Evolutionary conservation across 2,329 filamentous ascomycete genomes (phyloP), one percentile per base, ranked within the genome.

Genomic region (Beauveria bassiana): DNA sequence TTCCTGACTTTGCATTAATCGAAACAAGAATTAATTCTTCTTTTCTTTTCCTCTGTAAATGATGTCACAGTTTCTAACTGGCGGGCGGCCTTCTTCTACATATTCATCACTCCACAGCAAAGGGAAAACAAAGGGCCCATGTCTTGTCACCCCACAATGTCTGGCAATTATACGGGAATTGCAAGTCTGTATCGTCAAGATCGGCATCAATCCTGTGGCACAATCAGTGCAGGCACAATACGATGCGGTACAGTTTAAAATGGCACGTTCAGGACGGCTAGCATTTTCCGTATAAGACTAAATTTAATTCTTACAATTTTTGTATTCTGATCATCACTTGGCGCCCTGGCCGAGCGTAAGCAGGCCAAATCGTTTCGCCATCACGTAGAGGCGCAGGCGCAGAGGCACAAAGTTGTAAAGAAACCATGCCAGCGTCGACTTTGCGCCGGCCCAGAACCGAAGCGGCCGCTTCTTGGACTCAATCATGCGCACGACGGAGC

Each of bases 361-460:
- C 26, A 61, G 20, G 9, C 62, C 62, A 52, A 62, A 61, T 47
- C 31, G 47, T 10, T 38, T 51, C 12, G 57, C 58, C 58, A 63
- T 58, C 18, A 63, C n/a, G 16, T 28, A 51, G 14, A 63, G 26
- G 10, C 62, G 57, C 46, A 53, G 16, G 10, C 62, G 53, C 1
- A 54, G 38, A 1, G 65, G 63, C 2, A 65, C 52, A 20, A 69
- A 45, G 12, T 57, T 62, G 28, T 65, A 65, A 0, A 67, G 54
- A n/a, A 72, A 71, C 8, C 71, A 63, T 5, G 70, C 59, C 26
- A 61, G 3, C 4, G 52, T 46, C 3, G 51, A 18, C 22, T 55
- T 63, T n/a, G 52, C 59, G 24, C 64, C 65, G 22, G 58, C 55
- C 65, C 65, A 66, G 46, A 66, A 65, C 63, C 63, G 59, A 24